Evolutionary conservation across 176 grass and related monocot species (phyloP).

Genomic region (Pontederia crassipes): DNA sequence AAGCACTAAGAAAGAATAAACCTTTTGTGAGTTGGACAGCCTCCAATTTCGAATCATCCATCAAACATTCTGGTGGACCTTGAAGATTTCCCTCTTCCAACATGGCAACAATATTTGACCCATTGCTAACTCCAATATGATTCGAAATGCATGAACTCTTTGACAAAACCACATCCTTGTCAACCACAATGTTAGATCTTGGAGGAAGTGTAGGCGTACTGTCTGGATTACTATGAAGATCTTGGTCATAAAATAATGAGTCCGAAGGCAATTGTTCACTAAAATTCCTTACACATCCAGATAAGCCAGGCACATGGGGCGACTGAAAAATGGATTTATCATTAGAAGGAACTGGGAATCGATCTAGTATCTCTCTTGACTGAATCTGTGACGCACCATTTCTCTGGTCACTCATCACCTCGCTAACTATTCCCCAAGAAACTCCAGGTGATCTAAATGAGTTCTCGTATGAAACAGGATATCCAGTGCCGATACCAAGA

Average conservation of each 20-base stretch:
- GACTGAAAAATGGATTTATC: constrained; percentile 21
- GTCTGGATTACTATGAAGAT: constrained; percentile 59
- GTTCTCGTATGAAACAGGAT: constrained; percentile 24
- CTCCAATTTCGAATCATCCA: constrained; percentile 47
- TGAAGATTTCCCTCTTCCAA: constrained; percentile 53
- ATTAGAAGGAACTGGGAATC: constrained; percentile 23
- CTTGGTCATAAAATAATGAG: constrained; percentile 70
- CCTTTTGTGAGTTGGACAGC: constrained; percentile 54
- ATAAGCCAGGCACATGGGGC: constrained; percentile 12
- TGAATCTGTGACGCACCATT: constrained; percentile 11
- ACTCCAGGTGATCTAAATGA: constrained; percentile 25
- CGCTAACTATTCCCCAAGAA: constrained; percentile 29
- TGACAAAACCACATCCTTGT: constrained; percentile 28
- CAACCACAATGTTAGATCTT: constrained; percentile 34
- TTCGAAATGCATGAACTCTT: constrained; percentile 35
- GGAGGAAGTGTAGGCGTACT: constrained; percentile 41
- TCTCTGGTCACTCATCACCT: background rate
- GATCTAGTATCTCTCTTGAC: constrained; percentile 32
- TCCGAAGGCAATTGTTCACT: constrained; percentile 40
- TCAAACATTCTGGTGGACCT: constrained; percentile 19
- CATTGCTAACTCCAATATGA: constrained; percentile 19
- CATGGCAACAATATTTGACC: constrained; percentile 38
- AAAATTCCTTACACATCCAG: constrained; percentile 22
- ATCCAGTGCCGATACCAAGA: constrained; percentile 14
- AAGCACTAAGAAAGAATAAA: constrained; percentile 29